Base-by-base conservation (phyloP, 176 grass and related monocot species). In the Pontederia crassipes region DNA sequence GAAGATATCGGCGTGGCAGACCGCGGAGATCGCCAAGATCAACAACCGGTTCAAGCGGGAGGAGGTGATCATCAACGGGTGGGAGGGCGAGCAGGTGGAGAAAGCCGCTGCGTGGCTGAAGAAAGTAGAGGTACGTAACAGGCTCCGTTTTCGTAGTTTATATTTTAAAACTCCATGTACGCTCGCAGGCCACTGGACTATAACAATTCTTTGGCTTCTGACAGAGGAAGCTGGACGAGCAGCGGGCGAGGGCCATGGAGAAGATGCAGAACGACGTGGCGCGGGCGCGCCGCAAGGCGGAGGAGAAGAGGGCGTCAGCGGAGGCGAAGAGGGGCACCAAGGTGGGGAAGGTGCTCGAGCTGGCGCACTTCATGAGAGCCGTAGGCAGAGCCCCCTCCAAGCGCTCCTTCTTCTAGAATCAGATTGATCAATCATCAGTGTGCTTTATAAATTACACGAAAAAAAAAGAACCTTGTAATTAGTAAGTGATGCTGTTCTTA, bases 1-100 rank as follows among this genome's bases (percentile, higher is more conserved):
- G 4, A 90, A 85, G 79, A 78, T 90, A 3, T 50, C 75, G 10
- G 86, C 86, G 15, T 90, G 86, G 86, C 79, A 85, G 54, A 67
- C 54, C 1, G 78, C 77, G 61, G 78, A 85, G 68, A 67, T 82
- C 11, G 82, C 82, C 46, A 85, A 85, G 68, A 65, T 89, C 32
- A 82, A 74, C 68, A 90, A 74, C 68, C 65, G 80, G 49, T 85
- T 79, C 11, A 90, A 85, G 72, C 67, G 78, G 10, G 78, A 85
- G 17, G 86, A 90, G 58, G 82, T 90, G 28, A 16, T 77, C 8
- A 85, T 85, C 71, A 90, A 77, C 63, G 79, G 78, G 14, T 85
- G 82, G 79, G 86, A 90, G 68, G 79, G 12, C 49, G 58, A 90
- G 45, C 71, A 79, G 53, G 32, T 90, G 49, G 46, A 90, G 49